A percentile compares a stretch with the other conserved stretches of the same genome.
Evolutionary conservation across 1,139 yeast species (phyloP).

Genomic region (Diutina neorugosa): DNA sequence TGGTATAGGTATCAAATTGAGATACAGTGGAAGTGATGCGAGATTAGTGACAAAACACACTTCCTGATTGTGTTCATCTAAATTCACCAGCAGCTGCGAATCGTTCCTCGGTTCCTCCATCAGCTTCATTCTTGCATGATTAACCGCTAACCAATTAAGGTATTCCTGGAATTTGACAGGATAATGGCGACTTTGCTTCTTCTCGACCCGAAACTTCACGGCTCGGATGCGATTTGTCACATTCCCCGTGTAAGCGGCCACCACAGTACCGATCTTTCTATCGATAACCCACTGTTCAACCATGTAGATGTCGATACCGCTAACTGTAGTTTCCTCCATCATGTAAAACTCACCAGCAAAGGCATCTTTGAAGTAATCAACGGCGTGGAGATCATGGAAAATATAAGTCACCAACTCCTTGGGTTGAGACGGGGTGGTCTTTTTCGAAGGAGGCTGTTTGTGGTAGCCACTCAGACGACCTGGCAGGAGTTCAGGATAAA

Average conservation of each 20-base stretch:
- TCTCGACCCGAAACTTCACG: constrained; percentile 44
- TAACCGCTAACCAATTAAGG: constrained; percentile 50
- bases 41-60: constrained; percentile 70
- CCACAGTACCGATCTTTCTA: constrained; percentile 52
- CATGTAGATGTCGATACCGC: constrained; percentile 78
- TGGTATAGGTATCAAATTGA: constrained; percentile 60
- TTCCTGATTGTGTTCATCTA: constrained; percentile 9
- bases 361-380: constrained; percentile 32
- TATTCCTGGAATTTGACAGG: constrained; percentile 47
- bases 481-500: not conserved
- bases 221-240: constrained; percentile 49
- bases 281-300: constrained; percentile 92
- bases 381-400: constrained; percentile 41
- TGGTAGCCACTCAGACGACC: not conserved
- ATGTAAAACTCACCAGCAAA: constrained; percentile 28
- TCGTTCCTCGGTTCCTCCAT: constrained; percentile 23
- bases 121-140: constrained; percentile 37
- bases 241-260: constrained; percentile 81
- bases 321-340: constrained; percentile 30
- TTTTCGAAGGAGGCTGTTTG: not conserved
- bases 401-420: constrained; percentile 29
- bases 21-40: constrained; percentile 64
- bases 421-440: not conserved
- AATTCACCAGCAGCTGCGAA: not conserved
- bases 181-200: constrained; percentile 44